Conservation (phyloP, 1,139 yeast species). For the Zygosaccharomyces sapae region DNA sequence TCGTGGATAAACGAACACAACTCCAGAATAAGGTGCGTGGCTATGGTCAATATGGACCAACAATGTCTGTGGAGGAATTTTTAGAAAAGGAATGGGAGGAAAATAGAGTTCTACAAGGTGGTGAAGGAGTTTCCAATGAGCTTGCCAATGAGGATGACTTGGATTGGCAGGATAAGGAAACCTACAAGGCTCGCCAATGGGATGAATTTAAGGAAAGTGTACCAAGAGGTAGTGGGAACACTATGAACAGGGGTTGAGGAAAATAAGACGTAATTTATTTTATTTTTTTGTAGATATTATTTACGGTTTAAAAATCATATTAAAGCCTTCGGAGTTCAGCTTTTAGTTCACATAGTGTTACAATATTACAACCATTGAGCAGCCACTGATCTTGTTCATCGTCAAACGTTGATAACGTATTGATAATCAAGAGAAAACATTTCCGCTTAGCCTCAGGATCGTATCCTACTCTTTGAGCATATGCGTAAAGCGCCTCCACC, state of each 20-base stretch:
- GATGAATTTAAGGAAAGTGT: conserved; percentile 88
- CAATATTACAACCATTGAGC: conserved; percentile 35
- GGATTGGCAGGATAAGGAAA: conserved; percentile 49
- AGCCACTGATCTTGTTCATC: conserved; percentile 55
- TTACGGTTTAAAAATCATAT: neutral
- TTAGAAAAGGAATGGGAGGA: conserved; percentile 78
- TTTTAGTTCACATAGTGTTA: conserved; percentile 35
- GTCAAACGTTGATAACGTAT: conserved; percentile 29
- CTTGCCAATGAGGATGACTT: conserved; percentile 51
- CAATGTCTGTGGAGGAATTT: conserved; percentile 92
- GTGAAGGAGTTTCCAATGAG: conserved; percentile 45
- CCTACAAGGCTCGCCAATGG: conserved; percentile 75
- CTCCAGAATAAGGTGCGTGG: conserved; percentile 69
- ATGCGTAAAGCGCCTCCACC: conserved; percentile 31
- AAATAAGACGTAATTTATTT: neutral
- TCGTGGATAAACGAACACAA: conserved; percentile 58
- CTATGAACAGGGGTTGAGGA: conserved; percentile 67
- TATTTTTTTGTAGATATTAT: conserved; percentile 2
- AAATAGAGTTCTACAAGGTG: conserved; percentile 70
- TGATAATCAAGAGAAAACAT: conserved; percentile 28
- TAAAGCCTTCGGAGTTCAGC: conserved; percentile 19
- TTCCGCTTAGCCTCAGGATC: conserved; percentile 19
- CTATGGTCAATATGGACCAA: conserved; percentile 88
- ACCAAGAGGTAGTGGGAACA: conserved; percentile 87
- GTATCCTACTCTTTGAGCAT: conserved; percentile 14